A percentile compares a stretch with the other conserved stretches of the same genome.
Conservation (phyloP, 2,329 filamentous ascomycete species). For the Aspergillus neoniger region DNA sequence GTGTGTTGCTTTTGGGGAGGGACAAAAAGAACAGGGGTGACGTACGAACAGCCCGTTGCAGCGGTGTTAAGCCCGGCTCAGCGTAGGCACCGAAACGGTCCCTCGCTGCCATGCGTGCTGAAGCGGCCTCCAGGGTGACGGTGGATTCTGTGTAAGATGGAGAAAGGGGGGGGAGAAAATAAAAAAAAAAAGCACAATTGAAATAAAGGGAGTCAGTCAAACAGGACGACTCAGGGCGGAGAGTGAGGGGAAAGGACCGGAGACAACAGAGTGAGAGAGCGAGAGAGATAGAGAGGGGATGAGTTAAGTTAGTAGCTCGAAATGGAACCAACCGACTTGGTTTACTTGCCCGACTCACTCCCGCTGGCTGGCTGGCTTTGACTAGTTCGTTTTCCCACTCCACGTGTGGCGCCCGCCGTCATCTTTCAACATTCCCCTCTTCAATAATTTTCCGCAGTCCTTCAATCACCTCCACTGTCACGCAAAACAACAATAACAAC, state of each 20-base stretch:
- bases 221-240: slow-evolving; percentile 2
- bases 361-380: background rate
- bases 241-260: slow-evolving; percentile 1
- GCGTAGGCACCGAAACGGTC: slow-evolving; percentile 87
- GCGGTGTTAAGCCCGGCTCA: slow-evolving; percentile 76
- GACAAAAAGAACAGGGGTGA: slow-evolving; percentile 15
- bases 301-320: background rate
- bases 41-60: slow-evolving; percentile 87
- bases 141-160: slow-evolving; percentile 15
- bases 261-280: background rate
- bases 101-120: slow-evolving; percentile 89
- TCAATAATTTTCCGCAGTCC: background rate
- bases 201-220: slow-evolving; percentile 7
- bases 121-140: slow-evolving; percentile 82
- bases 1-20: background rate
- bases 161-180: slow-evolving; percentile 1
- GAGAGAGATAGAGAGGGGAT: background rate
- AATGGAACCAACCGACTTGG: slow-evolving; percentile 12
- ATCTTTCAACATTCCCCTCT: background rate
- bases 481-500: background rate
- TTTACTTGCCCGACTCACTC: slow-evolving; percentile 6
- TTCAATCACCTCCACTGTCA: background rate
- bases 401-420: slow-evolving; percentile 11
- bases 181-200: slow-evolving; percentile 7
- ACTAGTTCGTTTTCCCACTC: slow-evolving; percentile 10